These are phyloP conservation scores for Primulina huaijiensis DNA, from an alignment of 257 asterid genomes.

Conservation along the genomic window DNA sequence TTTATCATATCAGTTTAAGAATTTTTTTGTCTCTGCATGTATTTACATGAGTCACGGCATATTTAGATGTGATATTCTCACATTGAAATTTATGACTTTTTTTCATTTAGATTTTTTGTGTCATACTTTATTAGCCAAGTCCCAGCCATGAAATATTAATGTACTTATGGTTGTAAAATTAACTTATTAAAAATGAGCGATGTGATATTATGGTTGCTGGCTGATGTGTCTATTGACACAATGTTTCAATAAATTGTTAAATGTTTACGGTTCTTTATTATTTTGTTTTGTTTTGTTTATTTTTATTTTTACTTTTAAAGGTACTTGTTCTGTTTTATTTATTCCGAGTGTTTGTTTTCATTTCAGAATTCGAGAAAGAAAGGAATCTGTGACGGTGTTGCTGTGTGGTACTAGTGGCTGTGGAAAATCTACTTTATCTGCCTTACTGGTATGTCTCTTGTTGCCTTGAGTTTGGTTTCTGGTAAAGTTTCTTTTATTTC, in stretches of 20 bases:
- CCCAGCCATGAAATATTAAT: not conserved
- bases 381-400: conserved; percentile 81
- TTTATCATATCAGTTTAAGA: not conserved
- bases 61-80: too few species aligned
- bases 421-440: conserved; percentile 98
- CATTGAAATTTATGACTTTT: too few species aligned
- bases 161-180: not conserved
- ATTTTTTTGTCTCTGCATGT: not conserved
- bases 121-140: not conserved
- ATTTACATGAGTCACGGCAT: not conserved
- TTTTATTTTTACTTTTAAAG: not conserved
- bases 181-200: not conserved
- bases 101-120: not conserved
- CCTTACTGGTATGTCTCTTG: conserved; percentile 73
- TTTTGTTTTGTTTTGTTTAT: too few species aligned
- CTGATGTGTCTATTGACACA: conserved; percentile 5
- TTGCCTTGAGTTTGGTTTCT: conserved; percentile 17
- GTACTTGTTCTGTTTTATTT: conserved; percentile 8
- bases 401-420: conserved; percentile 99
- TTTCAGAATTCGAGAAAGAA: conserved; percentile 88
- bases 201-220: conserved; percentile 1
- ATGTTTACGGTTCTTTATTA: not conserved
- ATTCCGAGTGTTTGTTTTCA: conserved; percentile 16
- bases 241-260: conserved; percentile 2
- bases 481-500: not conserved